Conservation (phyloP, 2,329 filamentous ascomycete species). For the Alternaria metachromatica region DNA sequence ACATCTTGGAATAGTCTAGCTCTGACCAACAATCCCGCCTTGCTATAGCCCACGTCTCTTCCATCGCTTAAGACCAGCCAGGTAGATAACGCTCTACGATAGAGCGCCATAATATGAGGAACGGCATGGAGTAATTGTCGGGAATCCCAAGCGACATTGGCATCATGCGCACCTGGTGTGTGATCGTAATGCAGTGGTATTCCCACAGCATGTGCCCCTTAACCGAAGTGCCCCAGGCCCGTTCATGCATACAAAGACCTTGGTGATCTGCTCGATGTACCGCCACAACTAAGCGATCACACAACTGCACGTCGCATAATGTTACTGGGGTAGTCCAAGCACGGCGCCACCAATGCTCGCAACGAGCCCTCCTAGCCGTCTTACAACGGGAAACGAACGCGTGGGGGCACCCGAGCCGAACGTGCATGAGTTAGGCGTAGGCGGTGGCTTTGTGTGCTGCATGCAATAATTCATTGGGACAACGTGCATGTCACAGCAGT, state of each 20-base stretch:
- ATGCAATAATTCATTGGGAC: conserved; percentile 8
- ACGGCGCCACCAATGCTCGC: not conserved
- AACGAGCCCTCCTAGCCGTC: not conserved
- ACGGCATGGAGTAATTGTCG: not conserved
- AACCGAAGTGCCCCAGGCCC: not conserved
- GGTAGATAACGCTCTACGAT: not conserved
- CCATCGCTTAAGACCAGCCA: not conserved
- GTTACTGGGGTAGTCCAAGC: not conserved
- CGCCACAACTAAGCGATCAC: not conserved
- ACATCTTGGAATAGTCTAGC: not conserved
- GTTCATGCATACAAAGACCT: not conserved
- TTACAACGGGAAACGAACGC: not conserved
- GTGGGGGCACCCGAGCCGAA: conserved; percentile 17
- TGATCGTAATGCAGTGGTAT: not conserved
- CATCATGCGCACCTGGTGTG: not conserved
- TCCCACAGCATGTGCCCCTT: not conserved
- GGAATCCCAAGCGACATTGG: not conserved
- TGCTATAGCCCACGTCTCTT: not conserved
- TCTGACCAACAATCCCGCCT: not conserved
- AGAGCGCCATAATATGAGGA: not conserved
- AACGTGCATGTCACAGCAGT: conserved; percentile 1
- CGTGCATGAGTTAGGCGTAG: not conserved
- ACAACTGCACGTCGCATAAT: not conserved
- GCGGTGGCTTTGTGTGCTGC: conserved; percentile 4
- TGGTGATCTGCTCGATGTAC: not conserved